Evolutionary conservation across 2,329 filamentous ascomycete species (phyloP), one percentile per base, ranked within the genome.

Genomic region (Diaporthe citri): DNA sequence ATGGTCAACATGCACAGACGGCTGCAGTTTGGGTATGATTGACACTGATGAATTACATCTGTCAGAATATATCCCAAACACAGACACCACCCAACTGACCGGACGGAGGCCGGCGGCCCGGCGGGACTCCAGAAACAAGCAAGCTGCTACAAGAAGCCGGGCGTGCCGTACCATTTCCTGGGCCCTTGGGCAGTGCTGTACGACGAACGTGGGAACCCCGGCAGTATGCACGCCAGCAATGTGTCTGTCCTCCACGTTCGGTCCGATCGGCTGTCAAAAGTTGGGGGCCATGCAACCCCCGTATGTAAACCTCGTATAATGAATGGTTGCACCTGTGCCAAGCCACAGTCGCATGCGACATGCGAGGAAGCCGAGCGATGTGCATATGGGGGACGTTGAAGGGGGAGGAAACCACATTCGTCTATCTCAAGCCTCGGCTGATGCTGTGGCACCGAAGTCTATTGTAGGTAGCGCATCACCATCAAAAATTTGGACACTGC

Each of bases 181-280:
- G 2, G 62, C 25, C 31, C n/a, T 28, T 28, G 25, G 59, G 25
- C 59, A 5, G 34, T 28, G 36, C 31, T 41, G 22, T 34, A 22
- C 3, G 34, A 36, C 34, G 34, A 41, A 25, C 48, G 48, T 69
- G 46, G 64, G 48, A 28, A 69, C 15, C 64, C 64, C 34, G 64
- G 46, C 48, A 41, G 46, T 22, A 4, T 41, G 36, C 36, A 41
- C 15, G 57, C 36, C 46, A 67, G 6, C 43, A 22, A 6, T 39
- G 46, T 17, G n/a, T 69, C 34, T 55, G 7, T 7, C 43, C 62
- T 15, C 39, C 25, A 64, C 1, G 60, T 9, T 13, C n/a, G 39
- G 56, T 46, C 59, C 34, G 34, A 55, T 41, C 46, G 34, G 48
- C 64, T 39, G 46, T 69, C 64, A 69, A 31, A 52, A 67, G 46